A percentile compares a stretch with the other conserved stretches of the same genome.
phyloP scores from a whole-genome alignment of 148 eudicot genomes.

The Limonium bicolor region DNA sequence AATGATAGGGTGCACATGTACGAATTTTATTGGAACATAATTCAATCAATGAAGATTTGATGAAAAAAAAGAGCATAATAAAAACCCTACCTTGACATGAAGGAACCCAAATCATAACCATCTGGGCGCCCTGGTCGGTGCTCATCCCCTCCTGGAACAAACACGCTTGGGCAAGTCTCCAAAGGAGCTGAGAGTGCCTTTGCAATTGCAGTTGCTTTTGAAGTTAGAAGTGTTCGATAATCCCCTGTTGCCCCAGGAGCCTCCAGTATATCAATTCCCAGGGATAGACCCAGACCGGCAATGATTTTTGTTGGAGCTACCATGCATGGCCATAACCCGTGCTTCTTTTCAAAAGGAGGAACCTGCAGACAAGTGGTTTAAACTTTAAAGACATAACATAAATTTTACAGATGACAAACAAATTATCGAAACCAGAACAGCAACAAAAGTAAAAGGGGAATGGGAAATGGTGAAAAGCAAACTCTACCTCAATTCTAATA shows the following conservation, averaged over 20 bases:
- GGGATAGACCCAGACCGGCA: constrained; percentile 91
- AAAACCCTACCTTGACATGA: constrained; percentile 63
- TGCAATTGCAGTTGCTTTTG: constrained; percentile 84
- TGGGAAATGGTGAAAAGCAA: neutral
- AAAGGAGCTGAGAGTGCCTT: constrained; percentile 76
- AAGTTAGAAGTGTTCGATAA: constrained; percentile 73
- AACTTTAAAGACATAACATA: too few relatives aligned
- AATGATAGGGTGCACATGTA: too few relatives aligned
- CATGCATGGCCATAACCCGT: constrained; percentile 88
- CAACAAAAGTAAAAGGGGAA: neutral
- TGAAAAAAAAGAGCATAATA: too few relatives aligned
- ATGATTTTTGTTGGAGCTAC: constrained; percentile 97
- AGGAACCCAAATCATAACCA: constrained; percentile 98
- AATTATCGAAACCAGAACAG: too few relatives aligned
- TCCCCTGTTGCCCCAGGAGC: constrained; percentile 98
- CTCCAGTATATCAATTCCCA: constrained; percentile 92
- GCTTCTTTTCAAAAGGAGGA: constrained; percentile 58
- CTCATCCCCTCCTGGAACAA: constrained; percentile 85
- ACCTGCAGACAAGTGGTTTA: too few relatives aligned
- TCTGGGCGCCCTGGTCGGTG: constrained; percentile 65
- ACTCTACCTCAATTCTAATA: constrained; percentile 76
- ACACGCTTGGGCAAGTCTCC: constrained; percentile 49
- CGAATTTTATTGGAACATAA: too few relatives aligned
- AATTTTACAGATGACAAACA: too few relatives aligned
- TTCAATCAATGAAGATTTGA: too few relatives aligned